Base-by-base conservation (phyloP, 441 rosid species). In the Raphanus hybrid region DNA sequence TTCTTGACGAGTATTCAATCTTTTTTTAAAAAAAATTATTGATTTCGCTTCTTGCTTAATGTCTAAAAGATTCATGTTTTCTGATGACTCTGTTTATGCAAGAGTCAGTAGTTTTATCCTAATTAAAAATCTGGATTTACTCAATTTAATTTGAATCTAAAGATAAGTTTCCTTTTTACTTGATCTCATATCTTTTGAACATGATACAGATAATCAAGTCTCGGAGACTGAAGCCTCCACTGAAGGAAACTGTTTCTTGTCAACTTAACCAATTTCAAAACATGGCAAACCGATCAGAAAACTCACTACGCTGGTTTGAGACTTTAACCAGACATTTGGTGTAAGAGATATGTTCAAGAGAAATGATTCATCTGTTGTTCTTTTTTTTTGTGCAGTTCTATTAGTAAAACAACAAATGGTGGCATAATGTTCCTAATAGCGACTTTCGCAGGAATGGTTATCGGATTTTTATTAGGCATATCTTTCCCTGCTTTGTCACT, bases 401-500 rank as follows among this genome's bases (percentile, higher is more conserved):
- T 60, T 75, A 77, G 80, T 78, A 92, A 75, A 82, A 92, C 85
- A 66, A 83, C 92, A 18, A 88, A 82, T 62, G 97, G 90, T 70
- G 78, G 83, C 34, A 86, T 88, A 88, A 88, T 85, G 90, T 77
- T 87, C 63, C 65, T 89, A 64, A 73, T 90, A 41, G 84, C 88
- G 43, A 85, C 91, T 12, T 89, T 92, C 77, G 29, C 85, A 35
- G 98, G 98, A 80, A 76, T 89, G 27, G 85, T 74, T 69, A 83
- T 87, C 81, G 98, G 98, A 52, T 93, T 93, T 82, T 81, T 88
- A 12, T 74, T 92, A 72, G 98, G 98, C 60, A 79, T 83, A 64
- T 92, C 94, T 64, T 87, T 89, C 76, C 94, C 93, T 20, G 20
- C 89, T 7, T 71, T 87, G 37, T 85, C 93, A 67, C 69, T 88